Conservation (phyloP, 305 asterid genomes). For the Fraxinus velutina region DNA sequence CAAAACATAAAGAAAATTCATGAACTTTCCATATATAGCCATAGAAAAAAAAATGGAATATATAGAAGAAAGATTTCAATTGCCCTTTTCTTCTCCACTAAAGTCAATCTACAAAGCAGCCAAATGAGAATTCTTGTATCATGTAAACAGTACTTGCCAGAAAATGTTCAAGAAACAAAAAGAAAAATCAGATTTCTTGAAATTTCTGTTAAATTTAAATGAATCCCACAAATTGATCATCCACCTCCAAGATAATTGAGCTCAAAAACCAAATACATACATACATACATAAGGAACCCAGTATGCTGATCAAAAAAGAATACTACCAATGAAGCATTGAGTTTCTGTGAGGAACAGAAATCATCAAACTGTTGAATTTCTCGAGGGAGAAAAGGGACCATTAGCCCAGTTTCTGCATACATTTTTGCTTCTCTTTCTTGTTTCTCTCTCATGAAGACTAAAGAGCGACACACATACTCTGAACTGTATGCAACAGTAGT, state of each 20-base stretch:
- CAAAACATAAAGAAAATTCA: conserved; percentile 31
- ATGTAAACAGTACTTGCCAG: not conserved
- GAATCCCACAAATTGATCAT: conserved; percentile 3
- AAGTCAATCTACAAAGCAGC: conserved; percentile 16
- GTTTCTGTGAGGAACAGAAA: conserved; percentile 48
- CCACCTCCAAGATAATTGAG: not conserved
- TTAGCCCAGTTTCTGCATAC: conserved; percentile 71
- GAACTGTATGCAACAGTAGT: conserved; percentile 4
- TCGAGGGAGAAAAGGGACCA: conserved; percentile 65
- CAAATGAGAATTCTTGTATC: conserved; percentile 17
- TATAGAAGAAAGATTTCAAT: conserved; percentile 14
- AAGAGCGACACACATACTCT: not conserved
- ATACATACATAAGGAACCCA: not conserved
- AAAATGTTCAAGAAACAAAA: not conserved
- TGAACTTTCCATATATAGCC: conserved; percentile 34
- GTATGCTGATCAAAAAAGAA: conserved; percentile 25
- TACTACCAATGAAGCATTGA: conserved; percentile 56
- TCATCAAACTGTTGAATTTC: conserved; percentile 63
- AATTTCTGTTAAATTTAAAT: conserved; percentile 9
- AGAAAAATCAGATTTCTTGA: conserved; percentile 16
- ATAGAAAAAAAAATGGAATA: not conserved
- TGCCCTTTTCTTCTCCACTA: conserved; percentile 7
- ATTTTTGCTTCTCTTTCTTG: conserved; percentile 34
- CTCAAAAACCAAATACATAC: not conserved
- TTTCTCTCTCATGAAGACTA: conserved; percentile 8